Base-by-base conservation (phyloP, 306 rosid species). In the Lathyrus sativus region DNA sequence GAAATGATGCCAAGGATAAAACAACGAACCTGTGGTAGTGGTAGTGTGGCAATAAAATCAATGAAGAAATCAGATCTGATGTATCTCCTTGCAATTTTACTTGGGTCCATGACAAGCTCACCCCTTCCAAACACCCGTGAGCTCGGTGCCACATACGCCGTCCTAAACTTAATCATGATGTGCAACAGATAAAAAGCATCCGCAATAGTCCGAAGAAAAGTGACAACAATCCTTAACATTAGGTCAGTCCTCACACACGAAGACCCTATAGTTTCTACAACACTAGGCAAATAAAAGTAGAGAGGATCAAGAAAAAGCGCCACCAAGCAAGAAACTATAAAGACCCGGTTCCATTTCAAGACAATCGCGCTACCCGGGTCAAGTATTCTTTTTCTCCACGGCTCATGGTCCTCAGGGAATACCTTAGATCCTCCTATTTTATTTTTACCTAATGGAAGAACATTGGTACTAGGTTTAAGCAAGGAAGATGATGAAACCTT, bases 51-150 rank as follows among this genome's bases (percentile, higher is more conserved):
- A 78, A 93, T 79, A 60, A 93, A 84, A 79, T 93, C 98, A 67
- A 93, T 84, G 80, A 84, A 90, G 95, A 93, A 93, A 79, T 93
- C 96, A n/a, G 96, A 86, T 85, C 86, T 83, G 56, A 93, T 12
- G 62, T 90, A 90, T 78, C 86, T 86, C 78, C 61, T 63, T 13
- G 96, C 98, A 81, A 93, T 93, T 86, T 89, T 86, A 70, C 76
- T 90, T 24, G 98, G 86, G 76, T 93, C 95, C 97, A 85, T 93
- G 62, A 93, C 97, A 85, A 93, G 97, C 79, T 93, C 98, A 35
- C 98, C 98, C 79, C 96, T 85, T 55, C 98, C 98, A 55, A 93
- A 93, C n/a, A 93, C 90, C 12, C 98, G 87, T 13, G 98, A 85
- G 71, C 86, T 90, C 4, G 98, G 98, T 11, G 98, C 92, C 67